Conservation (phyloP, 2,329 filamentous ascomycete genomes). For the Dactylellina sp. region DNA sequence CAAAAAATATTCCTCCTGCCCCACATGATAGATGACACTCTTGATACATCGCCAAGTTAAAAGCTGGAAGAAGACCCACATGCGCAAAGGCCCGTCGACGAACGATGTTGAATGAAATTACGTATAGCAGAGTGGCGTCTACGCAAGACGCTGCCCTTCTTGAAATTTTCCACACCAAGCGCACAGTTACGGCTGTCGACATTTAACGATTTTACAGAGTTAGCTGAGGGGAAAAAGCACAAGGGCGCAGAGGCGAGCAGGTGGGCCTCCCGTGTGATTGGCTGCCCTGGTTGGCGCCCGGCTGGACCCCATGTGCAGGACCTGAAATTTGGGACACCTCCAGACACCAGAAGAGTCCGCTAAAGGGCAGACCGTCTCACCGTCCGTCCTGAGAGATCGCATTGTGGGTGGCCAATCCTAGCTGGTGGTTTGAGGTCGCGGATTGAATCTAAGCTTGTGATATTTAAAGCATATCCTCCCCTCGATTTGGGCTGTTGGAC, state of each 20-base stretch:
- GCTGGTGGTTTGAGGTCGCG: too few species aligned
- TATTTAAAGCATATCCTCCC: constrained; percentile 50
- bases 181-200: too few species aligned
- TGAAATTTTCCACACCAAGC: constrained; percentile 41
- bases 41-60: background rate
- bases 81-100: constrained; percentile 9
- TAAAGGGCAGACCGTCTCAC: constrained; percentile 8
- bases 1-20: too few species aligned
- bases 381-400: background rate
- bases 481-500: constrained; percentile 19
- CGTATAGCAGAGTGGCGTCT: constrained; percentile 47
- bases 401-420: constrained; percentile 24
- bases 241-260: constrained; percentile 30
- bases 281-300: constrained; percentile 56
- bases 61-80: background rate
- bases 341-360: constrained; percentile 5
- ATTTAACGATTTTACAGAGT: too few species aligned
- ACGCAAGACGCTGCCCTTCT: constrained; percentile 28
- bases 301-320: constrained; percentile 47
- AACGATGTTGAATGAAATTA: background rate
- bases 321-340: constrained; percentile 54
- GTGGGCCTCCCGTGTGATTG: constrained; percentile 53
- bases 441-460: constrained; percentile 30
- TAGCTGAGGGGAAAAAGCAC: constrained; percentile 18
- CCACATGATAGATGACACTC: background rate